A percentile compares a stretch with the other conserved stretches of the same genome.
These are phyloP conservation scores for Gymnopilus dilepis DNA, from an alignment of 768 basidiomycete genomes.

Conservation along the genomic window DNA sequence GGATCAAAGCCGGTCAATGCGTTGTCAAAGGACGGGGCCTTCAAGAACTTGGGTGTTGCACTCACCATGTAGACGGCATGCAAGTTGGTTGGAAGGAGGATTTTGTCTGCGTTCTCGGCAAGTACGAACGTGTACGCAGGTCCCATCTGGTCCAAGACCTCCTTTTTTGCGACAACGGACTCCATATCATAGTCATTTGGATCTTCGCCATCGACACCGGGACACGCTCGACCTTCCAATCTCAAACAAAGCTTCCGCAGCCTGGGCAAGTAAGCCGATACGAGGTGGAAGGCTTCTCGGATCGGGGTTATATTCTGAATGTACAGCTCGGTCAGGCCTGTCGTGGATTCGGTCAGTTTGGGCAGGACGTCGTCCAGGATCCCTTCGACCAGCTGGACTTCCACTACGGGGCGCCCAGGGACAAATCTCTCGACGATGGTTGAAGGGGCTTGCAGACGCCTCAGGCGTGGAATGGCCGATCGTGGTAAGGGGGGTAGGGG, in stretches of 20 bases:
- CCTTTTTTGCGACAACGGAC: background rate
- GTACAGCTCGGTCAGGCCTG: background rate
- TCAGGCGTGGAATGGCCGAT: background rate
- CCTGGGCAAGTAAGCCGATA: background rate
- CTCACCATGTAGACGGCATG: background rate
- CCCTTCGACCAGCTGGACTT: background rate
- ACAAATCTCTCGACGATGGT: background rate
- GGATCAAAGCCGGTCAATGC: background rate
- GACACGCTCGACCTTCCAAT: background rate
- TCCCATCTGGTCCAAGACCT: too few relatives aligned
- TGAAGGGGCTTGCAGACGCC: background rate
- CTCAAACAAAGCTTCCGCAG: background rate
- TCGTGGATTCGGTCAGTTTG: background rate
- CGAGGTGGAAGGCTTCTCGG: background rate
- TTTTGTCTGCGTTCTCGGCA: too few relatives aligned
- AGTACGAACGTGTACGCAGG: too few relatives aligned
- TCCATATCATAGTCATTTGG: background rate
- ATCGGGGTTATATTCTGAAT: background rate
- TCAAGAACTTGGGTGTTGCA: too few relatives aligned
- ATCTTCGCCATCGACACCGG: background rate
- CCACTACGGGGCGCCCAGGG: background rate
- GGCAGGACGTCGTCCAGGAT: too few relatives aligned
- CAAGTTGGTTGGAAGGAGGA: too few relatives aligned
- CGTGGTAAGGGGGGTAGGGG: background rate
- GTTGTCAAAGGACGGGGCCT: background rate